Evolutionary conservation across 345 rosid species (phyloP), one percentile per base, ranked within the genome.

Genomic region (Eucalyptus sp.): DNA sequence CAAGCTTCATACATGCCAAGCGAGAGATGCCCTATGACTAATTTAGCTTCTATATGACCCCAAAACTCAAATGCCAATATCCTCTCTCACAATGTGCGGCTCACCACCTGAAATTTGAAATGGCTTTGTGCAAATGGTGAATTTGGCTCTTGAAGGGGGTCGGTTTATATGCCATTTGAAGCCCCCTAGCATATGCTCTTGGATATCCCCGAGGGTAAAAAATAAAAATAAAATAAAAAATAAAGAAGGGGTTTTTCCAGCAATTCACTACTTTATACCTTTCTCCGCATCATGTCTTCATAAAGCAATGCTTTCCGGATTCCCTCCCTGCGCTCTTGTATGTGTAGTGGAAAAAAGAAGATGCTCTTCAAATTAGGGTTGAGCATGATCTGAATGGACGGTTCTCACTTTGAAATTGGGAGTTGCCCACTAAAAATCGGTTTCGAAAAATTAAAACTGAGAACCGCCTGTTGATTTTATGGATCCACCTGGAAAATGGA

Each of bases 11-110:
- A 13, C 87, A 87, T 89, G 92, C 91, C 91, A 91, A 89, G 79
- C 18, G 76, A 91, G 90, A 88, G 89, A 87, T 46, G 92, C 90
- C 92, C 90, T 91, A 33, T 62, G 43, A 88, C 79, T 91, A 49
- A 25, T 88, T 91, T 14, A 64, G 41, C 41, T 90, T 64, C 41
- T n/a, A 64, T n/a, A 64, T 16, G 76, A 64, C 89, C 89, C 54
- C 62, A 43, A 43, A 24, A n/a, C 29, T 44, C 43, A 49, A 6
- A 6, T 16, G 16, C 33, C 87, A 20, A 62, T 50, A 51, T 27
- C 87, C 37, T 64, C 41, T 29, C 71, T n/a, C 37, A 1, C 41
- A 64, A 64, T n/a, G 76, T n/a, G 18, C 9, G 31, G 33, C 76
- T 64, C 76, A 64, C 76, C 41, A n/a, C 76, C 76, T 64, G 76